phyloP scores from a whole-genome alignment of 192 early-diverging fungal species.

The Diversispora eburnea region DNA sequence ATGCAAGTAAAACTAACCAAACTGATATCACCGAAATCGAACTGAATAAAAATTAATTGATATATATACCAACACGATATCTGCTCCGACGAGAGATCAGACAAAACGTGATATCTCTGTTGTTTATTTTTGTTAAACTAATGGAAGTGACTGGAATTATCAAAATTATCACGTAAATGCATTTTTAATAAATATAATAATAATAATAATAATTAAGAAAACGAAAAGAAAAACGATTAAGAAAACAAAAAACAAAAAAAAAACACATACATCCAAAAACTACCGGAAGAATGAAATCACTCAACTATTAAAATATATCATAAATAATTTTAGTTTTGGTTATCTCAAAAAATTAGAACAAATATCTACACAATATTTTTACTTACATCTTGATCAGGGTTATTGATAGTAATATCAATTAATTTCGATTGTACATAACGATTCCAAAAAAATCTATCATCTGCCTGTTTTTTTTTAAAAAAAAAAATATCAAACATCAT shows the following conservation, averaged over 20 bases:
- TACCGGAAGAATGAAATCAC: slow-evolving; percentile 84
- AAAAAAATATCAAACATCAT: slow-evolving; percentile 8
- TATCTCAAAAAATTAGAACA: background rate
- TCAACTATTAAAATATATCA: slow-evolving; percentile 41
- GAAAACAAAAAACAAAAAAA: background rate
- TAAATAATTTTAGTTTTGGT: background rate
- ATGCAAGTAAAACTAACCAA: too few species aligned
- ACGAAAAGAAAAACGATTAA: background rate
- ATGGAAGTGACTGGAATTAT: slow-evolving; percentile 57
- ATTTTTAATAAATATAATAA: too few species aligned
- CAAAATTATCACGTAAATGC: too few species aligned
- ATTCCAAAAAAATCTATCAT: slow-evolving; percentile 97
- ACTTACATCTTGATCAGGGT: slow-evolving; percentile 45
- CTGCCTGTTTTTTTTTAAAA: slow-evolving; percentile 53
- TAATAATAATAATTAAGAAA: background rate
- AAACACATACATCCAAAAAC: slow-evolving; percentile 79
- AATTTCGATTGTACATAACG: slow-evolving; percentile 62
- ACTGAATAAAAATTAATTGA: background rate
- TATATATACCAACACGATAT: slow-evolving; percentile 62
- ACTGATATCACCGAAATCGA: too few species aligned
- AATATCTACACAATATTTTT: background rate
- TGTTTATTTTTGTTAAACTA: slow-evolving; percentile 54
- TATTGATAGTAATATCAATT: slow-evolving; percentile 51
- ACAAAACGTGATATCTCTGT: slow-evolving; percentile 71
- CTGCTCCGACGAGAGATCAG: slow-evolving; percentile 81